Evolutionary conservation across 2,329 filamentous ascomycete species (phyloP).

Genomic region (Hypoxylon sp.): DNA sequence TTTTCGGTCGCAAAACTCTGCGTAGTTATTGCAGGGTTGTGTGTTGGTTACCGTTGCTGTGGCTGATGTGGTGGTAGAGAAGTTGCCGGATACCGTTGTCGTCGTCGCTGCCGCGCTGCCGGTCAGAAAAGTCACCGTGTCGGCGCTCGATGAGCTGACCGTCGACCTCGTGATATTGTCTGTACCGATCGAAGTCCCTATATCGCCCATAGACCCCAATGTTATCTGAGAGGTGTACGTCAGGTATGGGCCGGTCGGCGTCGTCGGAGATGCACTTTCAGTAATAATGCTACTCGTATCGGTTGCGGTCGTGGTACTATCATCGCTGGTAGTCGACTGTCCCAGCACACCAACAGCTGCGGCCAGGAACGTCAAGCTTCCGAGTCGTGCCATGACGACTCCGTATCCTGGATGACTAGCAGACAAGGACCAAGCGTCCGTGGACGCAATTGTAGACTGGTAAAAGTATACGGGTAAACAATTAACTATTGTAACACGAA

Average conservation of each 20-base stretch:
- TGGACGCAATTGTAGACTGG: slow-evolving; percentile 19
- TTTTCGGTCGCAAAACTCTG: slow-evolving; percentile 79
- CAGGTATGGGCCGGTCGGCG: slow-evolving; percentile 60
- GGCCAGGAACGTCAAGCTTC: slow-evolving; percentile 43
- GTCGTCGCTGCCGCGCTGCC: slow-evolving; percentile 60
- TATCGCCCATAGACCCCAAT: slow-evolving; percentile 48
- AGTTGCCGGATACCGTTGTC: slow-evolving; percentile 57
- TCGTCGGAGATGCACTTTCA: slow-evolving; percentile 56
- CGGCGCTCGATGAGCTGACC: slow-evolving; percentile 38
- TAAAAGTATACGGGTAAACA: background rate
- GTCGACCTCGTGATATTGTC: slow-evolving; percentile 51
- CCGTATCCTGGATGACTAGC: slow-evolving; percentile 8
- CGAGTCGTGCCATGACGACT: slow-evolving; percentile 43
- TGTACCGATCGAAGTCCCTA: slow-evolving; percentile 47
- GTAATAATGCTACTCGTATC: slow-evolving; percentile 47
- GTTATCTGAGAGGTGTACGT: slow-evolving; percentile 59
- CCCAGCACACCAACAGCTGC: slow-evolving; percentile 42
- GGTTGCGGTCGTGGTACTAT: slow-evolving; percentile 55
- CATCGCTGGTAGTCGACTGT: slow-evolving; percentile 53
- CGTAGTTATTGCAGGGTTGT: slow-evolving; percentile 81
- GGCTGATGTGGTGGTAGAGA: slow-evolving; percentile 57
- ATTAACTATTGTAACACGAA: slow-evolving; percentile 9
- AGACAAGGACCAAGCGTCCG: slow-evolving; percentile 19
- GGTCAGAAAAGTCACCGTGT: slow-evolving; percentile 57
- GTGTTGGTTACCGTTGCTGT: slow-evolving; percentile 71